Evolutionary conservation across 2,329 filamentous ascomycete species (phyloP).

Genomic region (Claviceps monticola): DNA sequence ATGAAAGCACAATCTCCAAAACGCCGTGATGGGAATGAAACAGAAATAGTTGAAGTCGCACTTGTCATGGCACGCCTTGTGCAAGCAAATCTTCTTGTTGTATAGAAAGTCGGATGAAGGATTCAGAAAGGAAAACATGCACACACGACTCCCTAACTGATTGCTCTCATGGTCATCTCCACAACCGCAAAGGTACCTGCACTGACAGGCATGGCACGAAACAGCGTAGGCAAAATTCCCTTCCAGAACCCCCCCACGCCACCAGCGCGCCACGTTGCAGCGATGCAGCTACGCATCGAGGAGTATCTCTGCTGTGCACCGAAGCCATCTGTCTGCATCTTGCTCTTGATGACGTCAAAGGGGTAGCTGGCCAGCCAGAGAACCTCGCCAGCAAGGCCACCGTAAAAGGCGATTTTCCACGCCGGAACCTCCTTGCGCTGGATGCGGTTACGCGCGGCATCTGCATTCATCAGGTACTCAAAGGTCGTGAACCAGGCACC

Average conservation of each 20-base stretch:
- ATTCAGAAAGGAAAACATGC: neutral
- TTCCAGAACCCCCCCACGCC: conserved; percentile 85
- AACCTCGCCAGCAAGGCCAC: conserved; percentile 83
- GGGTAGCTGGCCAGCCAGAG: conserved; percentile 92
- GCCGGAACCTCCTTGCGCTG: conserved; percentile 64
- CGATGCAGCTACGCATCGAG: conserved; percentile 81
- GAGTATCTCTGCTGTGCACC: conserved; percentile 56
- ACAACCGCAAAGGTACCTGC: conserved; percentile 93
- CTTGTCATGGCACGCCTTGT: no score
- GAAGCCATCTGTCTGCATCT: conserved; percentile 97
- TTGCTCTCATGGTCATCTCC: conserved; percentile 50
- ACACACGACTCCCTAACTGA: conserved; percentile 24
- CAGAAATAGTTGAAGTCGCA: neutral
- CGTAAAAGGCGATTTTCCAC: conserved; percentile 82
- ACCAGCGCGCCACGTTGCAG: conserved; percentile 63
- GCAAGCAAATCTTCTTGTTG: no score
- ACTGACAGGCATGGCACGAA: conserved; percentile 94
- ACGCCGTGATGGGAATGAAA: neutral
- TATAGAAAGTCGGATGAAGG: neutral
- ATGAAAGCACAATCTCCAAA: neutral
- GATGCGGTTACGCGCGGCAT: conserved; percentile 64
- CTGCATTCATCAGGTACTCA: conserved; percentile 89
- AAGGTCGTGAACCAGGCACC: conserved; percentile 91
- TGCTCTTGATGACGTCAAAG: conserved; percentile 95
- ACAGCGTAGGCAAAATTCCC: conserved; percentile 75